Evolutionary conservation across 2,329 filamentous ascomycete genomes (phyloP), one percentile per base, ranked within the genome.

Genomic region (Fusarium goolgardi): DNA sequence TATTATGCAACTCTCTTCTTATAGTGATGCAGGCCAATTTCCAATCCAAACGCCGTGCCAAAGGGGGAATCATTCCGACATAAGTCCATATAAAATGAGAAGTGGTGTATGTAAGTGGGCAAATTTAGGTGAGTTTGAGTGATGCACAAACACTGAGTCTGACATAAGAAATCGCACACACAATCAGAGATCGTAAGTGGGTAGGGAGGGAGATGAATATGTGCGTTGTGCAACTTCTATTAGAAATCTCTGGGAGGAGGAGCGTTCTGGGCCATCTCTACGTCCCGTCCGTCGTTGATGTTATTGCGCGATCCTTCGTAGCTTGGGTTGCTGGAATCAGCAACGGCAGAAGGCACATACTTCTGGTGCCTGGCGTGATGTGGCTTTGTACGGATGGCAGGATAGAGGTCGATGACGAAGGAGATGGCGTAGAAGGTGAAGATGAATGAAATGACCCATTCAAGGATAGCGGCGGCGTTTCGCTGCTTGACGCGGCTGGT

Each of bases 391-490:
- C 86, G 83, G 4, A 91, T 83, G 13, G 93, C 92, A 0, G 96
- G 96, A 67, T 92, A 85, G 50, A 99, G 88, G 80, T 99, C 95
- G 76, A 97, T 85, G 74, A 91, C 86, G 82, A 97, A 98, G 64
- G 91, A 93, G 66, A 95, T 86, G 64, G 96, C 85, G 81, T 97
- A 98, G 75, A 94, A 91, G 54, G 91, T 92, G 81, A 94, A 97
- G 75, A 97, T 84, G 75, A 97, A 89, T 32, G 93, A 88, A 68
- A 97, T 88, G 63, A 88, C 76, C 88, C 88, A 90, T 81, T 98
- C 95, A 32, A 97, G 78, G 53, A 96, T 81, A 8, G 94, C 96
- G 39, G 90, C 93, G 2, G 82, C 79, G 78, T 96, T 90, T 72
- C 84, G 85, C 25, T 83, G 74, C 11, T 80, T 62, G 5, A 77